Evolutionary conservation across 2,329 filamentous ascomycete genomes (phyloP).

Genomic region (Aspergillus niger): DNA sequence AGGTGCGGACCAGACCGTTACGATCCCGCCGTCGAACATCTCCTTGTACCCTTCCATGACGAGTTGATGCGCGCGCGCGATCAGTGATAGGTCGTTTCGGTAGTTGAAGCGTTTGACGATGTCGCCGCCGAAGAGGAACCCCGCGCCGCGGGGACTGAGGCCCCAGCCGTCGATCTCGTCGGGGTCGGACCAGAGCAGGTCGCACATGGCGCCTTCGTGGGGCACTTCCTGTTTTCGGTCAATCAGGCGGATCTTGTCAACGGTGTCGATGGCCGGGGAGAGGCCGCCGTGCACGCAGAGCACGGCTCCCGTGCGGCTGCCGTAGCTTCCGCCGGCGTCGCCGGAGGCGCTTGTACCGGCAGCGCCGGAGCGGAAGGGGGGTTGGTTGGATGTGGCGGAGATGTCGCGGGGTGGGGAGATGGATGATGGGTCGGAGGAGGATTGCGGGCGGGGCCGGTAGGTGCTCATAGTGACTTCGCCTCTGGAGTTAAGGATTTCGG

Average conservation of each 20-base stretch:
- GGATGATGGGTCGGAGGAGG: slow-evolving; percentile 39
- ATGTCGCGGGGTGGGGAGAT: slow-evolving; percentile 46
- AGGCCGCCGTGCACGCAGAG: slow-evolving; percentile 95
- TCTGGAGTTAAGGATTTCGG: slow-evolving; percentile 85
- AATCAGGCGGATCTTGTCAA: slow-evolving; percentile 92
- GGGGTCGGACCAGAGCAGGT: slow-evolving; percentile 95
- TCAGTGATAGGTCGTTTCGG: slow-evolving; percentile 85
- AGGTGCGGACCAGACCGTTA: slow-evolving; percentile 97
- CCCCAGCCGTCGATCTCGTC: slow-evolving; percentile 97
- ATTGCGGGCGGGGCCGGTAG: slow-evolving; percentile 36
- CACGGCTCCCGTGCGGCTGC: slow-evolving; percentile 72
- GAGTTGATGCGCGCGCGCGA: slow-evolving; percentile 92
- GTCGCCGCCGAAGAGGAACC: slow-evolving; percentile 92
- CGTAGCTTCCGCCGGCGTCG: slow-evolving; percentile 57
- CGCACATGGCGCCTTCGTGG: slow-evolving; percentile 98
- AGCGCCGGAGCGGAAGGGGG: slow-evolving; percentile 63
- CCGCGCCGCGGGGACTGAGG: slow-evolving; percentile 86
- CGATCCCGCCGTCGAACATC: slow-evolving; percentile 95
- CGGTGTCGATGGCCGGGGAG: slow-evolving; percentile 84
- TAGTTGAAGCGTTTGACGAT: slow-evolving; percentile 97
- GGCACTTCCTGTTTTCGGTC: slow-evolving; percentile 98
- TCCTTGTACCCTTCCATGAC: slow-evolving; percentile 99
- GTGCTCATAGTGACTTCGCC: slow-evolving; percentile 71
- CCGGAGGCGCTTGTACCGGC: slow-evolving; percentile 79
- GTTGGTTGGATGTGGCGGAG: slow-evolving; percentile 46